phyloP scores from a whole-genome alignment of 192 early-diverging fungal species.

The Podochytrium sp. region DNA sequence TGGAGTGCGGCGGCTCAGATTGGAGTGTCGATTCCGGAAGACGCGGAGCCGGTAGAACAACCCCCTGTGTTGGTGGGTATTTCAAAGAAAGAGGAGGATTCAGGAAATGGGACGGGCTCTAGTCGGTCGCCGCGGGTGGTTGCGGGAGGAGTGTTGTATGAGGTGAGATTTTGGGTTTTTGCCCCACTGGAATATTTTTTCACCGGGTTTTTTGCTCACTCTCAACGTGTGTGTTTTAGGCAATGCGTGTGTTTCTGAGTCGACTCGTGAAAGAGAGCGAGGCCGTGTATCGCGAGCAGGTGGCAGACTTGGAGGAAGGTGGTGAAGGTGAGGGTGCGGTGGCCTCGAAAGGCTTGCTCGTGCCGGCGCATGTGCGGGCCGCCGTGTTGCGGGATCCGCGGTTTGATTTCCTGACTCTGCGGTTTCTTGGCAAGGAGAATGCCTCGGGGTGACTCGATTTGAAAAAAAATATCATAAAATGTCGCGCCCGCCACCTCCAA shows the following conservation, averaged over 20 bases:
- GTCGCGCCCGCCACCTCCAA: constrained; percentile 8
- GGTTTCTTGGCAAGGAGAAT: not conserved
- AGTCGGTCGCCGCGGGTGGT: constrained; percentile 1
- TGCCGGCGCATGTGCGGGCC: constrained; percentile 19
- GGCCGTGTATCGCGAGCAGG: constrained; percentile 14
- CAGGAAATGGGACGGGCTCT: not conserved
- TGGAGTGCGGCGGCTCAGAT: constrained; percentile 24
- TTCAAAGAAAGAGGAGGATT: not conserved
- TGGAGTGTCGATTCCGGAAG: constrained; percentile 7
- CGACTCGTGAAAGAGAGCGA: constrained; percentile 14
- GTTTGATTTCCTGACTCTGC: constrained; percentile 26
- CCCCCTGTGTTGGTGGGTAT: no score
- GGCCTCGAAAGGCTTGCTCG: not conserved
- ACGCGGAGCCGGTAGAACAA: not conserved
- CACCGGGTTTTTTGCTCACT: not conserved
- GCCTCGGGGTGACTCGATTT: no score
- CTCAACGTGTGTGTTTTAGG: not conserved
- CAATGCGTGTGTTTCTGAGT: constrained; percentile 12
- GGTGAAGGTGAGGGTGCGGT: not conserved
- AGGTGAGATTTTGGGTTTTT: not conserved
- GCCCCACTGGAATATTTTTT: not conserved
- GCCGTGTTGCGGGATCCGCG: not conserved
- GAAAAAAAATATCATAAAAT: constrained; percentile 1
- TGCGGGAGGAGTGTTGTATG: constrained; percentile 20
- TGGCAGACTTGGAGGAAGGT: not conserved